Percentiles rank a stretch among this genome's conserved stretches.
Evolutionary conservation across 371 early-diverging fungal species (phyloP).

Genomic region (Saksenaea vasiformis): DNA sequence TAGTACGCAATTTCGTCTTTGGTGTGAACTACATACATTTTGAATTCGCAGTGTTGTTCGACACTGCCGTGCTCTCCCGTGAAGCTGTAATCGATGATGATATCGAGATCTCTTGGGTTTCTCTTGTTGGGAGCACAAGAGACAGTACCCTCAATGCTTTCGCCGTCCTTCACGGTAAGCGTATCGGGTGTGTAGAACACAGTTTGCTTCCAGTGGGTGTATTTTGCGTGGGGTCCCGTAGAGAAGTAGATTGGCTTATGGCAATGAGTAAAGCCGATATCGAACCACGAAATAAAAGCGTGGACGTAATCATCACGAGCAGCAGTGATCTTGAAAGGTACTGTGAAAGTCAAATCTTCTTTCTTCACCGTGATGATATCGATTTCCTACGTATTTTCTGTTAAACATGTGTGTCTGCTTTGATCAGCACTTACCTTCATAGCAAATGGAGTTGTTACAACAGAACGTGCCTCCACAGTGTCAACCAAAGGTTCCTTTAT

Average conservation of each 20-base stretch:
- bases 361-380: conserved; percentile 82
- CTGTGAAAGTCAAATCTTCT: conserved; percentile 82
- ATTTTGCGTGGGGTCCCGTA: conserved; percentile 86
- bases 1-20: background rate
- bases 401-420: conserved; percentile 5
- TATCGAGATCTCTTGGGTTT: conserved; percentile 95
- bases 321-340: conserved; percentile 77
- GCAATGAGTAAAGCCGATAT: conserved; percentile 87
- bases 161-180: conserved; percentile 76
- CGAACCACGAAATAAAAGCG: conserved; percentile 94
- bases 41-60: conserved; percentile 77
- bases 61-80: conserved; percentile 62
- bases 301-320: conserved; percentile 84
- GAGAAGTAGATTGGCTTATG: conserved; percentile 88
- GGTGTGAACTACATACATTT: conserved; percentile 62
- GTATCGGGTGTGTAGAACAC: conserved; percentile 84
- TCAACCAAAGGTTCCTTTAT: conserved; percentile 93
- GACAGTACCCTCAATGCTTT: conserved; percentile 80
- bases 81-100: conserved; percentile 77
- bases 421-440: conserved; percentile 58
- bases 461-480: conserved; percentile 78
- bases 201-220: conserved; percentile 99
- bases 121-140: conserved; percentile 81
- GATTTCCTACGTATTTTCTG: conserved; percentile 51
- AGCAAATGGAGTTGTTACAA: conserved; percentile 71